Base-by-base conservation (phyloP, 352 stramenopile species). In the Pythium volutum region DNA sequence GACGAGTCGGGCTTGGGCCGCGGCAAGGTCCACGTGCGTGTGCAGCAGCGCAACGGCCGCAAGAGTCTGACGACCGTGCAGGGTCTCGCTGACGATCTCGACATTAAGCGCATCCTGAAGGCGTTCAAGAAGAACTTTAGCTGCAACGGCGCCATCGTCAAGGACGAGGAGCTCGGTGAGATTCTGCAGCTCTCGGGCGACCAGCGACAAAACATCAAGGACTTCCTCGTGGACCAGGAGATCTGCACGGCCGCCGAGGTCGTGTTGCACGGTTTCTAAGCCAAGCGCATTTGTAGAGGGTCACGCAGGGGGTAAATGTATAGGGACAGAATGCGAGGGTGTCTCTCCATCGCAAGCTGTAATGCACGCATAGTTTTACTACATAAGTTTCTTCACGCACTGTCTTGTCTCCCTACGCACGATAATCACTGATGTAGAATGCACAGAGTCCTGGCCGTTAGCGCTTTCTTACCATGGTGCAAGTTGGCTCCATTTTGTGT, bases 51-150 rank as follows among this genome's bases (percentile, higher is more conserved):
- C 67, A 99, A 99, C 74, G 97, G 98, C 49, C 89, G 97, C 64
- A 99, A 99, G 87, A 99, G 97, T 97, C 97, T 99, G 75, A 99
- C 97, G 52, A 99, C 97, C 8, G 91, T 99, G 26, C 96, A 98
- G 70, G 97, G 97, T 34, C 84, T 99, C 55, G 96, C 97, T 1
- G 92, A 98, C 60, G 97, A 99, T 81, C 83, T 99, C 61, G 97
- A 99, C 73, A 82, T 99, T 52, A 99, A 99, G 85, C 87, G 96
- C 55, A 99, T 99, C 79, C 95, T 98, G 66, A 99, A 99, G 81
- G 97, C 97, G 48, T 99, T 99, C 74, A 99, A 99, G 89, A 99
- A 99, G 86, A 99, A 99, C 79, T 99, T 99, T 74, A 98, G 89
- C 73, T 99, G 98, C 84, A 99, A 99, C 83, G 98, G 98, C 56